Evolutionary conservation across 148 eudicot genomes (phyloP), one percentile per base, ranked within the genome.

Genomic region (Camellia japonica): DNA sequence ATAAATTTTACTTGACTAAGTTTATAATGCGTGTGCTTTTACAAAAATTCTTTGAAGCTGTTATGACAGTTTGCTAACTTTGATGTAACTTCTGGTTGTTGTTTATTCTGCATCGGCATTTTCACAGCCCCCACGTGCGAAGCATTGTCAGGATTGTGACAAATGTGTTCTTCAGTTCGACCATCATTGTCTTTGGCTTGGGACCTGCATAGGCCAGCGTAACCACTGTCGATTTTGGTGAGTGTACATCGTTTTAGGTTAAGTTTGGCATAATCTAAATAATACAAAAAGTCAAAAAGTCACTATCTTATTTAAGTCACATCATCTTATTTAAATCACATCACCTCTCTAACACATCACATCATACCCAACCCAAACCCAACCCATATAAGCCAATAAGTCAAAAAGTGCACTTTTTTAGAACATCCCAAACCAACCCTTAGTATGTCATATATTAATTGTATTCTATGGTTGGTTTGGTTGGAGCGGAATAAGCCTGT

Each of bases 101-200:
- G 65, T 56, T 44, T 76, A 23, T 74, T 62, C 46, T 76, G 43
- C 68, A 61, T 75, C 56, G 73, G 52, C 44, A 66, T 68, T 70
- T 83, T 81, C 89, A 88, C 94, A 96, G 99, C 99, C 99, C 80
- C 99, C 99, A 78, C 91, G 98, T 80, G 90, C 97, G 59, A 96
- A 93, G 86, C 99, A 96, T 88, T 96, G 99, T 47, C 95, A 91
- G 82, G 99, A 96, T 79, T 96, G 99, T 85, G 98, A 93, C 85
- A 93, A 84, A 84, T 96, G 99, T 54, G 93, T 96, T 76, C 97
- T 96, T 88, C 99, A 96, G 83, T 96, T 96, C 84, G 99, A 96
- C 85, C 99, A 96, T 87, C 99, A 96, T 78, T 96, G 99, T 87
- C 95, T 90, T 84, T 96, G 99, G 99, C 95, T 96, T 78, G 99